phyloP scores from a whole-genome alignment of 2,329 filamentous ascomycete species.

The Penicillium capsulatum region DNA sequence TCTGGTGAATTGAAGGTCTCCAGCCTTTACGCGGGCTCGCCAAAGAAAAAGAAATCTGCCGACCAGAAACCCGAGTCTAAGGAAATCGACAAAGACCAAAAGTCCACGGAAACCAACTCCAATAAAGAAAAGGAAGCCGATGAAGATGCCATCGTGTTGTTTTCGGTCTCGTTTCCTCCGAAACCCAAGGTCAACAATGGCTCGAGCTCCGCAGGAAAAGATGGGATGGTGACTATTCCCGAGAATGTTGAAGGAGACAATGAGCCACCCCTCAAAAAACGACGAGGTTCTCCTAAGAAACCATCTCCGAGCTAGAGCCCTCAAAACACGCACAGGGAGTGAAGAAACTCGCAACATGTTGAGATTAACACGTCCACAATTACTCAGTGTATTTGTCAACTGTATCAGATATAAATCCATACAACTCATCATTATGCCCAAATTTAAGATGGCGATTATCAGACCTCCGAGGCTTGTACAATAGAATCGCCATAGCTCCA shows the following conservation, averaged over 20 bases:
- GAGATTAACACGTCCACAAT: too few species aligned
- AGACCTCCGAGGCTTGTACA: too few species aligned
- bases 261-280: constrained; percentile 36
- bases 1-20: constrained; percentile 22
- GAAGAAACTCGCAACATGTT: too few species aligned
- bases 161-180: constrained; percentile 32
- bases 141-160: constrained; percentile 27
- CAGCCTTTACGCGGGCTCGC: constrained; percentile 3
- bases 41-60: constrained; percentile 1
- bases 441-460: too few species aligned
- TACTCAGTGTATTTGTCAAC: too few species aligned
- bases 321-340: too few species aligned
- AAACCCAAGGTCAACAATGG: constrained; percentile 10
- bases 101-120: constrained; percentile 2
- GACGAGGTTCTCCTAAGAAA: constrained; percentile 28
- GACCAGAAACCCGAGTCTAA: constrained; percentile 33
- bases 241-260: constrained; percentile 19
- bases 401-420: too few species aligned
- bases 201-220: not conserved
- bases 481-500: too few species aligned
- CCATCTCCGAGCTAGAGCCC: not conserved
- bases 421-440: too few species aligned
- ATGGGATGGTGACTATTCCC: constrained; percentile 21
- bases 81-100: constrained; percentile 4
- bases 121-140: constrained; percentile 14